These are phyloP conservation scores for Serendipita sp. DNA, from an alignment of 768 basidiomycete genomes.

Conservation along the genomic window DNA sequence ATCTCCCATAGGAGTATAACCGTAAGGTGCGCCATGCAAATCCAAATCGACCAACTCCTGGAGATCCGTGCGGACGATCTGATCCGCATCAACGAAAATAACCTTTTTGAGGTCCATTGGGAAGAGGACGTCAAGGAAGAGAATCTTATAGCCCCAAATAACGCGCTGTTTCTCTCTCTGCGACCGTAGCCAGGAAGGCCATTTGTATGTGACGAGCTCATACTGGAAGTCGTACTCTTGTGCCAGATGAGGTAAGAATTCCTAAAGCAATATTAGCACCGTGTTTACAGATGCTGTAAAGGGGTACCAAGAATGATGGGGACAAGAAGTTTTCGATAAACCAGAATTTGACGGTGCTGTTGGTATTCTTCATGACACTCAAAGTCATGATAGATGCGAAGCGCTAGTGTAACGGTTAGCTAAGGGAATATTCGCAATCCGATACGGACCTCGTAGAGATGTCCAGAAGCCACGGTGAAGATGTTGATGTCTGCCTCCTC, in stretches of 20 bases:
- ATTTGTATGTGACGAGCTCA: conserved; percentile 96
- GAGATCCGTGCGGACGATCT: conserved; percentile 92
- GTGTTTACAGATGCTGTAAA: not conserved
- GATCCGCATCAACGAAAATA: conserved; percentile 96
- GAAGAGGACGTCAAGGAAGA: conserved; percentile 97
- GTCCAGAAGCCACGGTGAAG: conserved; percentile 94
- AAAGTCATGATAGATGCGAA: conserved; percentile 98
- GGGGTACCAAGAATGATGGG: conserved; percentile 77
- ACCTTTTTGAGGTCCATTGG: conserved; percentile 99
- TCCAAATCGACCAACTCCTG: conserved; percentile 90
- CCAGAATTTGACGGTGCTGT: conserved; percentile 96
- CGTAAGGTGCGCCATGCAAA: conserved; percentile 85
- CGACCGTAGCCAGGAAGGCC: conserved; percentile 94
- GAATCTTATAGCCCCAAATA: conserved; percentile 99
- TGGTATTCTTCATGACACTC: conserved; percentile 86
- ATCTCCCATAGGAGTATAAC: conserved; percentile 95
- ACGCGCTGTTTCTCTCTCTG: conserved; percentile 97
- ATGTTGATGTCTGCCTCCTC: conserved; percentile 90
- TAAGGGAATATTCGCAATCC: not conserved
- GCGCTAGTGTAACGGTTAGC: conserved; percentile 36
- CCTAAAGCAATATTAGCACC: conserved; percentile 28
- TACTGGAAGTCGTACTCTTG: conserved; percentile 88
- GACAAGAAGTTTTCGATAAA: conserved; percentile 99
- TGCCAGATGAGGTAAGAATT: conserved; percentile 89
- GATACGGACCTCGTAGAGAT: conserved; percentile 77